Conservation (phyloP, 2,329 filamentous ascomycete genomes). For the Chaetothyriales sp. region DNA sequence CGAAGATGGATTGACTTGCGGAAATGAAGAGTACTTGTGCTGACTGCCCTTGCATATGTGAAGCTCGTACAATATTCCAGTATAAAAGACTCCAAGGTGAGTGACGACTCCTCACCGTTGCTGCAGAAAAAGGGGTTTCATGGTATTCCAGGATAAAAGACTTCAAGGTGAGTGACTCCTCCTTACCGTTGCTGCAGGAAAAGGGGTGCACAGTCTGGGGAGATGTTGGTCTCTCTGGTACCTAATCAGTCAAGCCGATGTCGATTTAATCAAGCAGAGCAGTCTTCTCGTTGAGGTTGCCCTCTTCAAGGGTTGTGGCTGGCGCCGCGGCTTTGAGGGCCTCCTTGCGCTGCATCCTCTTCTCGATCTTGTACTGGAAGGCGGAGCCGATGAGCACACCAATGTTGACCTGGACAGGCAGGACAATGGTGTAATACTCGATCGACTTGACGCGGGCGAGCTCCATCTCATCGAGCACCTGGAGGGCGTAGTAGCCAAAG, state of each 20-base stretch:
- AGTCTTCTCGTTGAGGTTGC: slow-evolving; percentile 10
- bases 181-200: not conserved
- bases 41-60: not conserved
- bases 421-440: slow-evolving; percentile 14
- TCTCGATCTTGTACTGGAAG: slow-evolving; percentile 16
- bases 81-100: not conserved
- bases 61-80: not conserved
- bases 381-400: slow-evolving; percentile 13
- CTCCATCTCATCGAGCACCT: slow-evolving; percentile 12
- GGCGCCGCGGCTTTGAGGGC: slow-evolving; percentile 1
- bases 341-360: slow-evolving; percentile 9
- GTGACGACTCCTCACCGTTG: not conserved
- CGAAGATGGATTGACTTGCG: no score
- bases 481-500: slow-evolving; percentile 12
- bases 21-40: not conserved
- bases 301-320: slow-evolving; percentile 4
- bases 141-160: not conserved
- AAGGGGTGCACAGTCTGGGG: not conserved
- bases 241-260: not conserved
- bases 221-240: not conserved
- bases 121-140: not conserved
- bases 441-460: slow-evolving; percentile 15
- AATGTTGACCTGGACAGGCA: slow-evolving; percentile 16
- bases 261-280: slow-evolving; percentile 4
- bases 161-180: not conserved